Evolutionary conservation across 805 yeast genomes (phyloP).

Genomic region (Cyberlindnera mycetangii): DNA sequence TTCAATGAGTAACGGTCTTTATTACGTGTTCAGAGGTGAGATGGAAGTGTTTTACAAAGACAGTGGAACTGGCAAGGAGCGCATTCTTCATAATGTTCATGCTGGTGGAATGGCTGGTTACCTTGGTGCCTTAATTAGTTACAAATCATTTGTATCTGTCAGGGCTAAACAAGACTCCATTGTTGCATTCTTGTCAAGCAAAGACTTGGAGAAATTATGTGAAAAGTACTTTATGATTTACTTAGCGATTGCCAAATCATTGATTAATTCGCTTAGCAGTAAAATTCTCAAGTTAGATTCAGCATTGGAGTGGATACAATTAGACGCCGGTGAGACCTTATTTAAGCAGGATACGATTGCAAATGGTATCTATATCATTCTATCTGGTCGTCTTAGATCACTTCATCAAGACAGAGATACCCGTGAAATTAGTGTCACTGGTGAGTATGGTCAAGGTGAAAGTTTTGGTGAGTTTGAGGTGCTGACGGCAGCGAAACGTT

Average conservation of each 20-base stretch:
- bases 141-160: conserved; percentile 72
- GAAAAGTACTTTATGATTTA: conserved; percentile 77
- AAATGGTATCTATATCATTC: conserved; percentile 83
- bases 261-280: conserved; percentile 64
- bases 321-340: conserved; percentile 79
- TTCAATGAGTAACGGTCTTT: conserved; percentile 68
- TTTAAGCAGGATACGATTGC: conserved; percentile 84
- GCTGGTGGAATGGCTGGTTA: conserved; percentile 89
- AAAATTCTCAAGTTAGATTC: conserved; percentile 76
- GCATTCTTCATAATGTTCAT: conserved; percentile 52
- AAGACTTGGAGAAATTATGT: conserved; percentile 57
- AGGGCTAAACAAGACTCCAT: conserved; percentile 59
- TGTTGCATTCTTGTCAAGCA: conserved; percentile 68
- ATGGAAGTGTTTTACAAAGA: conserved; percentile 59
- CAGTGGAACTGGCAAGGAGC: conserved; percentile 30
- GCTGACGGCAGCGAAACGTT: conserved; percentile 70
- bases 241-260: conserved; percentile 69
- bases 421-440: conserved; percentile 38
- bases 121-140: conserved; percentile 74
- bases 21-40: conserved; percentile 74
- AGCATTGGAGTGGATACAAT: conserved; percentile 92
- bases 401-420: conserved; percentile 27
- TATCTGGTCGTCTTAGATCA: conserved; percentile 85
- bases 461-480: conserved; percentile 96
- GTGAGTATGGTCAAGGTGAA: conserved; percentile 92